Evolutionary conservation across 1,139 yeast genomes (phyloP).

Genomic region (Candida sp.): DNA sequence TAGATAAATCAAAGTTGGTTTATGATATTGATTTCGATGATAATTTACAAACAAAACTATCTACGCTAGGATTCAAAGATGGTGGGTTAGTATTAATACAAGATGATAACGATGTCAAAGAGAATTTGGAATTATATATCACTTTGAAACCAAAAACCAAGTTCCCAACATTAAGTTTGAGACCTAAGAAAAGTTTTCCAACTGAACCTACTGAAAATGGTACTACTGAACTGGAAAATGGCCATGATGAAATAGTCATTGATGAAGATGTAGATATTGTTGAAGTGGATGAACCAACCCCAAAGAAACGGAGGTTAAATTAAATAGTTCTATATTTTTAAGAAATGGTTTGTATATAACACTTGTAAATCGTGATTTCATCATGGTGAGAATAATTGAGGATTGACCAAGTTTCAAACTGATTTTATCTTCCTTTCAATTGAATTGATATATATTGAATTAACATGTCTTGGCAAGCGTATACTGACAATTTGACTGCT

Average conservation of each 20-base stretch:
- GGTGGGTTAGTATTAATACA: conserved; percentile 67
- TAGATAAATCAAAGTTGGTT: conserved; percentile 58
- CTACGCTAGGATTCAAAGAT: conserved; percentile 51
- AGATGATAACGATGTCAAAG: conserved; percentile 73
- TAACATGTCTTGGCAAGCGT: conserved; percentile 60
- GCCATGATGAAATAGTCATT: conserved; percentile 4
- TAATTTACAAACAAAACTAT: conserved; percentile 48
- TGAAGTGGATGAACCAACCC: conserved; percentile 14
- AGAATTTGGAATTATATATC: conserved; percentile 68
- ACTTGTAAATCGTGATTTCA: background rate
- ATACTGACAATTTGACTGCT: conserved; percentile 86
- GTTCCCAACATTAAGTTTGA: conserved; percentile 23
- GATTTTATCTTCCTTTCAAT: background rate
- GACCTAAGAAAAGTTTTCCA: conserved; percentile 13
- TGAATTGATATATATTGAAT: background rate
- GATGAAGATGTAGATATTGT: conserved; percentile 6
- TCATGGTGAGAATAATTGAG: background rate
- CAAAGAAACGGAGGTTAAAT: conserved; percentile 17
- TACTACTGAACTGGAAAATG: conserved; percentile 2
- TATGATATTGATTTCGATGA: conserved; percentile 92
- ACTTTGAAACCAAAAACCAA: conserved; percentile 16
- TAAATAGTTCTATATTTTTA: background rate
- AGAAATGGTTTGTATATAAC: conserved; percentile 1
- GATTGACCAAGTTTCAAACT: background rate
- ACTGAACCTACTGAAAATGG: conserved; percentile 3